phyloP scores from a whole-genome alignment of 352 stramenopile species.

The Pythium utonaiense region DNA sequence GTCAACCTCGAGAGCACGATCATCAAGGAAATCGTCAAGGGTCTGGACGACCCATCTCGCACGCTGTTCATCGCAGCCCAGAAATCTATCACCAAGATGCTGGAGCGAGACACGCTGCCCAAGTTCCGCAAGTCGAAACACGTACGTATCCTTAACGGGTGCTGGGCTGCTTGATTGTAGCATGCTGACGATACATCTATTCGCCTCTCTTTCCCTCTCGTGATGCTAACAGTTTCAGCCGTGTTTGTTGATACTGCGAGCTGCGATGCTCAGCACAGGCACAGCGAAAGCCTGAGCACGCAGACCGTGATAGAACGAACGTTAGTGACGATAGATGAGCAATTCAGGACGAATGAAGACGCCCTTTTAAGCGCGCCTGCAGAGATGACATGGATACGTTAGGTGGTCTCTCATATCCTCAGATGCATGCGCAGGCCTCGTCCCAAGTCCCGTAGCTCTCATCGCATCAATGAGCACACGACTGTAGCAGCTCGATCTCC shows the following conservation, averaged over 20 bases:
- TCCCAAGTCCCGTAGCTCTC: background rate
- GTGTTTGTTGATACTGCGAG: constrained; percentile 17
- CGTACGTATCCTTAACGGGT: constrained; percentile 29
- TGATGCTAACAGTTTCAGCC: constrained; percentile 17
- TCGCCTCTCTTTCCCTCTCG: background rate
- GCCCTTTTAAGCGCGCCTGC: background rate
- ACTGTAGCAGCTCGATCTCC: too few species aligned
- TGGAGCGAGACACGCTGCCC: constrained; percentile 66
- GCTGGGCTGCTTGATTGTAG: background rate
- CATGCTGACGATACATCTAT: background rate
- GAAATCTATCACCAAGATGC: constrained; percentile 70
- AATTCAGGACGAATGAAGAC: background rate
- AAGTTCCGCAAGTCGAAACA: constrained; percentile 75
- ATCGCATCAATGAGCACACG: too few species aligned
- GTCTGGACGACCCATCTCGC: constrained; percentile 51
- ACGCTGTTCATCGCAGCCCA: constrained; percentile 59
- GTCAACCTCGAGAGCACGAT: constrained; percentile 63
- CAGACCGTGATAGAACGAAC: background rate
- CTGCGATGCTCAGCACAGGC: constrained; percentile 3
- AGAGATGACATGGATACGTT: background rate
- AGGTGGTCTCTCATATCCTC: background rate
- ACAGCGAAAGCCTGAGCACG: background rate
- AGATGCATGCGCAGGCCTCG: background rate
- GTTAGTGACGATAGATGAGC: background rate
- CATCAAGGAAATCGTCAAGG: constrained; percentile 51